Evolutionary conservation across 2,329 filamentous ascomycete genomes (phyloP), one percentile per base, ranked within the genome.

Genomic region (Myriosclerotinia curreyana): DNA sequence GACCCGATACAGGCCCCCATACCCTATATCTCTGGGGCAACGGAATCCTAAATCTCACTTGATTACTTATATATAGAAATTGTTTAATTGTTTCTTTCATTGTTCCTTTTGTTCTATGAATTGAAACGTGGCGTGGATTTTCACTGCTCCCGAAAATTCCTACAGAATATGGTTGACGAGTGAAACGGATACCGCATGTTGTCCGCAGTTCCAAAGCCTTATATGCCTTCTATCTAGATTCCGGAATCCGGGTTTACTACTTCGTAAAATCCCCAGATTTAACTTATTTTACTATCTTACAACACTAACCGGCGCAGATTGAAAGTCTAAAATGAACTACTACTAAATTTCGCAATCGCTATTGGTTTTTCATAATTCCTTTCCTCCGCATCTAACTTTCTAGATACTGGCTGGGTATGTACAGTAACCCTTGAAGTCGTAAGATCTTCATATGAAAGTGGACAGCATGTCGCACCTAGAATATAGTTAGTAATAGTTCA

Each of bases 11-110:
- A 36, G 20, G 28, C 49, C 15, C 12, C 8, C 11, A n/a, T 22
- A 15, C 54, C 40, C 40, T 58, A 28, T 31, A 46, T 46, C 38
- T 22, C 40, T n/a, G 42, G 40, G 40, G 40, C 28, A 58, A 20
- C n/a, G 7, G 11, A 58, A 48, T 58, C 55, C 55, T 58, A 22
- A 1, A 58, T 58, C 55, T 58, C n/a, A 58, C 28, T 42, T 11
- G 48, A 48, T 17, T 6, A 36, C 28, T 34, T 46, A 58, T 58
- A 58, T 58, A 58, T 58, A 58, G 54, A 58, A 58, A 58, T 17
- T 58, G 55, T 48, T 48, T 48, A 48, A 34, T 58, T 46, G 20
- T 46, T 58, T 34, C 28, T 34, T 17, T 4, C 40, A 22, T 54
- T 40, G 6, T 31, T 31, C 28, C 28, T 31, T 5, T 31, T 11